Base-by-base conservation (phyloP, 805 yeast genomes). In the Ascoidea tarda region DNA sequence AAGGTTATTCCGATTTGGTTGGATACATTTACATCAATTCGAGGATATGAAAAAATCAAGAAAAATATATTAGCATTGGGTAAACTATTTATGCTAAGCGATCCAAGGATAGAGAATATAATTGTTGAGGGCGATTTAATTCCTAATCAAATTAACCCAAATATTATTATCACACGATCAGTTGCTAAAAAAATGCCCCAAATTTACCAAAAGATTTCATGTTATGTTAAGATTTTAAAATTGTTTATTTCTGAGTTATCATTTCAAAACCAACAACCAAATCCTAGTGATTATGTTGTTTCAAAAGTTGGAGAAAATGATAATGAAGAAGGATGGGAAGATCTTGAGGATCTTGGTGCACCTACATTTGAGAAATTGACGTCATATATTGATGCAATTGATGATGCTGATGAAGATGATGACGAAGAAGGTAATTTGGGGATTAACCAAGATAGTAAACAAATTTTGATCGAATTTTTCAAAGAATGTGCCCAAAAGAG, bases 111-210 rank as follows among this genome's bases (percentile, higher is more conserved):
- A 2, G 71, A 72, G 33, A 54, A 62, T 0, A 62, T 87, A 4
- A 54, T 67, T 5, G 96, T 90, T 0, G 77, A 88, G 57, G 97
- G 96, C n/a, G 88, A 88, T 55, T 67, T 81, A 42, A 67, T 84
- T 33, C 81, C 85, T 2, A 67, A 70, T 48, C 68, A 71, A 5
- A 60, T 63, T 0, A 71, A 72, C 14, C 74, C 76, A 0, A 84
- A 80, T 52, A 59, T 78, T n/a, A 89, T 91, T 44, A 69, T 87
- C 4, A 91, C 98, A 0, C 77, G 98, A 61, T 87, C 96, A 0
- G 85, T 82, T 83, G 79, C 95, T 4, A 81, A 77, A 59, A 66
- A 66, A 14, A 73, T 81, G 75, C 84, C 86, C 0, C 75, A 78
- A 50, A 66, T 73, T 58, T 87, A 75, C 59, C 78, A 85, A 0